Percentiles rank a stretch among this genome's conserved stretches.
phyloP scores from a whole-genome alignment of 2,329 filamentous ascomycete species.

The Colletotrichum liaoningense region DNA sequence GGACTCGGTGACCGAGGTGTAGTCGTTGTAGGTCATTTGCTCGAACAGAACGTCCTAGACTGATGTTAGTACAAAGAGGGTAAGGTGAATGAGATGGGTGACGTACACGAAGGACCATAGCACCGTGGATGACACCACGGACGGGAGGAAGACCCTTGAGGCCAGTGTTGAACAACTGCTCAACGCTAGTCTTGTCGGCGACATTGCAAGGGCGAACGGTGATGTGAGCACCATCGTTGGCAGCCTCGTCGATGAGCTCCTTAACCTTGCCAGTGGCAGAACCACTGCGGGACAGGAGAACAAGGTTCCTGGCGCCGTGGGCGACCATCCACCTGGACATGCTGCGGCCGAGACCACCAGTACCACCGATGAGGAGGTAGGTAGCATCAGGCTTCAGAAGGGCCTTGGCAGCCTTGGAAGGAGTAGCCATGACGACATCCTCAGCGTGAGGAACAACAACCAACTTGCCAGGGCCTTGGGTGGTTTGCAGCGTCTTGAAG shows the following conservation, averaged over 20 bases:
- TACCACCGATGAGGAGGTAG: constrained; percentile 64
- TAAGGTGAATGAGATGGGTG: neutral
- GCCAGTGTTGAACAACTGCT: constrained; percentile 31
- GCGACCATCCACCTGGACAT: constrained; percentile 61
- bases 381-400: constrained; percentile 55
- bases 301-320: constrained; percentile 59
- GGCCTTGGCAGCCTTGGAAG: constrained; percentile 47
- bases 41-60: constrained; percentile 60
- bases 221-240: constrained; percentile 52
- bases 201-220: constrained; percentile 63
- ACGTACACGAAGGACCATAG: constrained; percentile 54
- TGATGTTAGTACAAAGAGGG: constrained; percentile 3
- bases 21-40: constrained; percentile 64
- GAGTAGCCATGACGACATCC: constrained; percentile 55
- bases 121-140: constrained; percentile 55
- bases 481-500: constrained; percentile 49
- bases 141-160: constrained; percentile 50
- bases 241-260: constrained; percentile 52
- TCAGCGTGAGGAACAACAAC: constrained; percentile 54
- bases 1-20: constrained; percentile 57
- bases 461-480: constrained; percentile 53
- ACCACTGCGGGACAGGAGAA: constrained; percentile 61
- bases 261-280: constrained; percentile 49
- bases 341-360: constrained; percentile 61
- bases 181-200: constrained; percentile 44